A percentile compares a stretch with the other conserved stretches of the same genome.
Evolutionary conservation across 164 flowering plant species (phyloP).

Genomic region (Vitis rotundifolia): DNA sequence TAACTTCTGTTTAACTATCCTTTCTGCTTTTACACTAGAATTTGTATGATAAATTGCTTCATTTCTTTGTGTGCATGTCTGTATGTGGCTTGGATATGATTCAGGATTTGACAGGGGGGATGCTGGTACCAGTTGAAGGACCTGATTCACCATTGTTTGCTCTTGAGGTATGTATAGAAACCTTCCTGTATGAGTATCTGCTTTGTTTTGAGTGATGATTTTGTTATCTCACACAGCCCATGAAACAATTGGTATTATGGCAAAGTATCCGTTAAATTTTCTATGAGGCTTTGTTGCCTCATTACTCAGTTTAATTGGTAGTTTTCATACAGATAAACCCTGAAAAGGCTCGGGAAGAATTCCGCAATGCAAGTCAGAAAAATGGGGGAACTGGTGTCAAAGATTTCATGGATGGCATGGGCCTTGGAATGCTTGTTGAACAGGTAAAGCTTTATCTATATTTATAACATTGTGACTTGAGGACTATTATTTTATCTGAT

Average conservation of each 20-base stretch:
- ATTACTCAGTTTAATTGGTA: slow-evolving; percentile 5
- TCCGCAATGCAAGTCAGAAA: slow-evolving; percentile 61
- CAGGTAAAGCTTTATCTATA: slow-evolving; percentile 49
- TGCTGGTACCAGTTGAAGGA: slow-evolving; percentile 86
- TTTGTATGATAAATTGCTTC: not conserved
- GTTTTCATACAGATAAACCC: slow-evolving; percentile 72
- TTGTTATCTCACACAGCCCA: not conserved
- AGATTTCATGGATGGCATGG: slow-evolving; percentile 97
- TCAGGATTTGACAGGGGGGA: slow-evolving; percentile 93
- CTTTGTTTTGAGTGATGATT: not conserved
- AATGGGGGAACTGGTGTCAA: slow-evolving; percentile 88
- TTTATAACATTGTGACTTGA: no score
- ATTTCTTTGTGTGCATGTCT: not conserved
- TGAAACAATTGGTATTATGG: no score
- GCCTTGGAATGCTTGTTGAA: slow-evolving; percentile 90
- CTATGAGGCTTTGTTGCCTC: not conserved
- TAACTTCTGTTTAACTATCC: no score
- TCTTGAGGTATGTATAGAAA: slow-evolving; percentile 65
- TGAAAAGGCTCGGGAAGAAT: slow-evolving; percentile 92
- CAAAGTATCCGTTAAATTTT: no score
- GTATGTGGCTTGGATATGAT: not conserved
- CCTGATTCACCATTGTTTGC: slow-evolving; percentile 83
- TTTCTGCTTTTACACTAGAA: not conserved
- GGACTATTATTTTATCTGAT: no score
- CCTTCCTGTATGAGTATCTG: not conserved